Percentiles rank a stretch among this genome's conserved stretches.
These are phyloP conservation scores for Dryas drummondii DNA, from an alignment of 306 rosid genomes.

Conservation along the genomic window DNA sequence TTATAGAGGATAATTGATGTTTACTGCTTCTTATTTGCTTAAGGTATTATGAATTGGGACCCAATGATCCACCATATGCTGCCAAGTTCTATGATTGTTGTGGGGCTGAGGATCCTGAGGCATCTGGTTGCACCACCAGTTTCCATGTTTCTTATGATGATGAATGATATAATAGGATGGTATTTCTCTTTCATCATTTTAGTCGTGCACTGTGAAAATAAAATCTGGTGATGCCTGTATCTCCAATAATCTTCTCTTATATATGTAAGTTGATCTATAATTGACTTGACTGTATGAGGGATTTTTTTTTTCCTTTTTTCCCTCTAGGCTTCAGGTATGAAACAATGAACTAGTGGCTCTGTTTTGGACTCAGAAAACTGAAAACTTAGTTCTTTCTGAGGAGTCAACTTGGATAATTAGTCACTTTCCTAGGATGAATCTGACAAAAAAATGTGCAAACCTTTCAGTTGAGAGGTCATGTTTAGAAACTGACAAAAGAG, in stretches of 20 bases:
- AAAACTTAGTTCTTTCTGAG: too few species aligned
- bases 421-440: not conserved
- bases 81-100: slow-evolving; percentile 93
- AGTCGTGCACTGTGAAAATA: slow-evolving; percentile 1
- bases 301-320: too few species aligned
- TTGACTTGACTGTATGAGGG: not conserved
- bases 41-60: slow-evolving; percentile 86
- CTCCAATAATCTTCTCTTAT: not conserved
- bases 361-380: too few species aligned
- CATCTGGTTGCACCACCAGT: slow-evolving; percentile 76
- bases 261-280: not conserved
- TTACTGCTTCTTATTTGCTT: slow-evolving; percentile 21
- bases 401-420: not conserved
- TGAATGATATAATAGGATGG: slow-evolving; percentile 29
- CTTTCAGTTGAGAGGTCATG: too few species aligned
- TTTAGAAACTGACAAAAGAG: too few species aligned
- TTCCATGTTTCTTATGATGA: slow-evolving; percentile 81
- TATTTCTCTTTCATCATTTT: slow-evolving; percentile 10
- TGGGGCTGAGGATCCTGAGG: slow-evolving; percentile 83
- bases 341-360: too few species aligned
- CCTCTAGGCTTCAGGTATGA: too few species aligned
- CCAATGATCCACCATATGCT: slow-evolving; percentile 75
- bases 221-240: not conserved
- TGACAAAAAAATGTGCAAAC: not conserved
- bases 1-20: slow-evolving; percentile 5